Evolutionary conservation across 805 yeast genomes (phyloP).

Genomic region (Scheffersomyces coipomensis): DNA sequence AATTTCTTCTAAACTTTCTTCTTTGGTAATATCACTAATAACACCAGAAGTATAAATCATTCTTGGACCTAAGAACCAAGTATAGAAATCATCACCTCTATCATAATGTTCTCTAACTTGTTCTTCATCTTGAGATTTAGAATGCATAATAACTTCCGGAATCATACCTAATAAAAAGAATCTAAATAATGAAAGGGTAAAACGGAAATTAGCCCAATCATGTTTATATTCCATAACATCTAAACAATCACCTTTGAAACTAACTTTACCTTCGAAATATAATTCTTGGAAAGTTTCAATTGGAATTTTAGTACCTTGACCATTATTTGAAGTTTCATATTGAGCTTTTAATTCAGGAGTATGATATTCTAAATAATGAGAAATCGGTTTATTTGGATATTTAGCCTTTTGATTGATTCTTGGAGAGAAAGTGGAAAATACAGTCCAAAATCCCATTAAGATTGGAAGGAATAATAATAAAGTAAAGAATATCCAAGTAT

Average conservation of each 20-base stretch:
- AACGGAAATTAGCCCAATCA: constrained; percentile 84
- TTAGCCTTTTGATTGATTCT: constrained; percentile 74
- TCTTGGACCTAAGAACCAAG: constrained; percentile 92
- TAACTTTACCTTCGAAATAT: constrained; percentile 78
- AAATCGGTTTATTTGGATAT: constrained; percentile 75
- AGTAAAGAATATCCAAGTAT: constrained; percentile 61
- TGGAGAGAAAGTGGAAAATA: constrained; percentile 75
- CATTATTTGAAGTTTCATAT: constrained; percentile 54
- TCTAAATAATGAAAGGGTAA: constrained; percentile 73
- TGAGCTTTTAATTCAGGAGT: constrained; percentile 64
- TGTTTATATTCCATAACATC: constrained; percentile 85
- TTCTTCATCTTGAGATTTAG: constrained; percentile 92
- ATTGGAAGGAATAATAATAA: constrained; percentile 63
- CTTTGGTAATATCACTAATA: constrained; percentile 64
- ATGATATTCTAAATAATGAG: constrained; percentile 79
- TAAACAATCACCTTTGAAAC: constrained; percentile 83
- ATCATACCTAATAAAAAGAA: constrained; percentile 84
- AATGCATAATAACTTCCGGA: constrained; percentile 90
- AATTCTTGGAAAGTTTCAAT: constrained; percentile 90
- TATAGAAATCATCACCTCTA: constrained; percentile 93
- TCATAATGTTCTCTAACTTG: constrained; percentile 95
- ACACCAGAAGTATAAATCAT: constrained; percentile 92
- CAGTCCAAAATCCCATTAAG: constrained; percentile 79
- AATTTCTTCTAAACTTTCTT: constrained; percentile 73
- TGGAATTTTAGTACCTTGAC: constrained; percentile 73